Conservation (phyloP, 163 green algal species). For the Volvox carteri region DNA sequence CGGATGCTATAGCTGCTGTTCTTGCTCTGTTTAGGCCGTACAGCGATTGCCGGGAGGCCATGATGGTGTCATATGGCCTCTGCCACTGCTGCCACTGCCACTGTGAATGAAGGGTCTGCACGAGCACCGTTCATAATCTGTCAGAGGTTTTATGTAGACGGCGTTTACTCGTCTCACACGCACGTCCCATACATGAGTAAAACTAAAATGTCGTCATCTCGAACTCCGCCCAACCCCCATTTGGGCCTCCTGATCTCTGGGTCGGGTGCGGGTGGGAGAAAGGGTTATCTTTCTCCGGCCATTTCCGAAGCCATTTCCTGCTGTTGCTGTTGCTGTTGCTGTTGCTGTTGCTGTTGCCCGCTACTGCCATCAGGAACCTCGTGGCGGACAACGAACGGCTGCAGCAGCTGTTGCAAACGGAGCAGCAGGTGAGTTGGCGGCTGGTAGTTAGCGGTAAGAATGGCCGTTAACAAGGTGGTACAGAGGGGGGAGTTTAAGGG, state of each 20-base stretch:
- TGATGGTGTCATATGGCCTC: too few relatives aligned
- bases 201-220: background rate
- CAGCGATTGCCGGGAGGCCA: too few relatives aligned
- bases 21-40: background rate
- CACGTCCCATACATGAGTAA: too few relatives aligned
- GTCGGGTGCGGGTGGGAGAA: background rate
- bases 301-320: too few relatives aligned
- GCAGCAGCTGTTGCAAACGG: slow-evolving; percentile 76
- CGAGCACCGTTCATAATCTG: too few relatives aligned
- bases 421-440: slow-evolving; percentile 62
- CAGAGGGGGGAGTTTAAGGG: too few relatives aligned
- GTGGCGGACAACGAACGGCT: slow-evolving; percentile 63
- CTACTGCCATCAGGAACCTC: slow-evolving; percentile 44
- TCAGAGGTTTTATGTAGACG: too few relatives aligned
- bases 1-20: background rate
- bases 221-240: background rate
- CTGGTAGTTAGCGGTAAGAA: background rate
- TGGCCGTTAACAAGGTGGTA: background rate
- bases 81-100: too few relatives aligned
- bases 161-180: too few relatives aligned
- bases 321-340: too few relatives aligned
- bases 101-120: too few relatives aligned
- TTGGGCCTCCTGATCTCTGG: background rate
- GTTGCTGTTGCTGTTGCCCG: too few relatives aligned
- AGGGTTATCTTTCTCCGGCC: background rate